Evolutionary conservation across 192 early-diverging fungal genomes (phyloP), one percentile per base, ranked within the genome.

Genomic region (Thamnidium elegans): DNA sequence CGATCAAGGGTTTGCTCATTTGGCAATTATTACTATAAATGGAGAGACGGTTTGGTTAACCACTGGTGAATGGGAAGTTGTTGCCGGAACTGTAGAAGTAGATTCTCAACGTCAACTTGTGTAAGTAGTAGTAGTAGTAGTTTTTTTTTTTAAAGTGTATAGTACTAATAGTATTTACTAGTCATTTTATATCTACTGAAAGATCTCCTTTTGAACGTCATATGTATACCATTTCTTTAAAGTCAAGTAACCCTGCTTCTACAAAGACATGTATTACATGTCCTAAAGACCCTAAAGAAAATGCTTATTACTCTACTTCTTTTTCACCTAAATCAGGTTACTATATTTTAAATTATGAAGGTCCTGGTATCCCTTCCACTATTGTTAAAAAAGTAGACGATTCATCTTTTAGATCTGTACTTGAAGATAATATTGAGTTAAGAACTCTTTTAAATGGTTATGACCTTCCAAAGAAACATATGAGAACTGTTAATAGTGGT

Each of bases 281-380:
- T 30, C 53, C 61, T 14, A 54, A 69, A 13, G 70, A 79, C 55
- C 70, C 71, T 1, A 76, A 78, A 36, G 69, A 75, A 19, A 72
- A 68, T 20, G 92, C 87, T 7, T 88, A 79, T 60, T 97, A 92
- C 63, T 58, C 68, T 11, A 90, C 82, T 4, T 75, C 68, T 6
- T 94, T 97, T 71, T 94, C 93, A 13, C 81, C 87, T 0, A 80
- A 83, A 7, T 85, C 79, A 59, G 79, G 81, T 20, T 95, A 90
- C 71, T 93, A 90, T 60, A 58, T 86, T 58, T 73, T 96, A 9
- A 77, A 76, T 10, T 96, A 97, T 69, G 67, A 75, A 13, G 96
- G 96, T 0, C 96, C 96, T 11, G 87, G 86, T 68, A 76, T 94
- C 11, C 95, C 95, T 4, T 92, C 85, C 78, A 86, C 88, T 62